phyloP scores from a whole-genome alignment of 2,329 filamentous ascomycete species.

The Cyanodermella asteris region DNA sequence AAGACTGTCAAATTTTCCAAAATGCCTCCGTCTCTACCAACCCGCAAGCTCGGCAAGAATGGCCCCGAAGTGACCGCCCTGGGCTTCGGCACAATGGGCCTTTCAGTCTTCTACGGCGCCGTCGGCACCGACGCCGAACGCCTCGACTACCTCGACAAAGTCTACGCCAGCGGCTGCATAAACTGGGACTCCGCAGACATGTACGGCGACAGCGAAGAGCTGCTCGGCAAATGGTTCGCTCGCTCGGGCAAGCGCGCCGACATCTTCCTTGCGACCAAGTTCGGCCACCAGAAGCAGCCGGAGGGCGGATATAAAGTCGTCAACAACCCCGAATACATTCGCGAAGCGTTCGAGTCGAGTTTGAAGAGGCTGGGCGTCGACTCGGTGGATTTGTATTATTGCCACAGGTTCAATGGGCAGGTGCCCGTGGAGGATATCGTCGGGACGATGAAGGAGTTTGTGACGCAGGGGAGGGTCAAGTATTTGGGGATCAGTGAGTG shows the following conservation, averaged over 20 bases:
- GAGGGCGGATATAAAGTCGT: not conserved
- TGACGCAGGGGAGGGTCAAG: slow-evolving; percentile 27
- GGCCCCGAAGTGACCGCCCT: slow-evolving; percentile 10
- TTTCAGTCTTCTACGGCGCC: slow-evolving; percentile 4
- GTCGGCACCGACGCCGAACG: slow-evolving; percentile 1
- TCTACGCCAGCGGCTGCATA: slow-evolving; percentile 2
- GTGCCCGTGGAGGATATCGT: not conserved
- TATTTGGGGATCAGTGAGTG: slow-evolving; percentile 30
- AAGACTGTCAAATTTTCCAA: slow-evolving; percentile 5
- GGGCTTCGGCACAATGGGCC: slow-evolving; percentile 9
- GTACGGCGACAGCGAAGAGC: slow-evolving; percentile 9
- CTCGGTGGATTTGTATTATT: not conserved
- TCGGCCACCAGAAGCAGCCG: not conserved
- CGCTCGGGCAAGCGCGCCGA: not conserved
- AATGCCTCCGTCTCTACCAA: too few relatives aligned
- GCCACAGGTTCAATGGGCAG: not conserved
- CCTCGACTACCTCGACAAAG: slow-evolving; percentile 1
- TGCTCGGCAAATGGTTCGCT: slow-evolving; percentile 11
- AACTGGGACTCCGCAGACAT: slow-evolving; percentile 2
- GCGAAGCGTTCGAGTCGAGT: not conserved
- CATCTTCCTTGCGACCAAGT: not conserved
- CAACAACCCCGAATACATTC: not conserved
- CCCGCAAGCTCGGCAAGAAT: slow-evolving; percentile 7
- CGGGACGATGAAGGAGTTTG: not conserved
- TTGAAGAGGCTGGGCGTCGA: not conserved